phyloP scores from a whole-genome alignment of 805 yeast genomes.

The Candida schatavii region DNA sequence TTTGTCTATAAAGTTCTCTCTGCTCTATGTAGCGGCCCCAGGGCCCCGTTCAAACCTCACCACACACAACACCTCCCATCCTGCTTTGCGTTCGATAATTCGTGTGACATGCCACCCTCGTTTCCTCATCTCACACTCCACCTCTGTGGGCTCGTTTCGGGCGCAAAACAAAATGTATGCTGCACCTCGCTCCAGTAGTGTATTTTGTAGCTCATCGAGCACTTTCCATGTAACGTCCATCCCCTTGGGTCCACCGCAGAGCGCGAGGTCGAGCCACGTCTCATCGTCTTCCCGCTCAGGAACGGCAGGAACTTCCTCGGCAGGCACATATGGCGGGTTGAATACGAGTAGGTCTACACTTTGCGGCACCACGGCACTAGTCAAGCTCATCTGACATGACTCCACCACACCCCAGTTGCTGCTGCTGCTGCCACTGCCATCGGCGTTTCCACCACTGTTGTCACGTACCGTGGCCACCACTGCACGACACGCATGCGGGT shows the following conservation, averaged over 20 bases:
- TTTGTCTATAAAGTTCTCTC: no score
- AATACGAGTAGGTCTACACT: conserved; percentile 73
- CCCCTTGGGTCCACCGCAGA: conserved; percentile 86
- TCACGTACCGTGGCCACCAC: conserved; percentile 18
- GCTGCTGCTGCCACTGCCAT: no score
- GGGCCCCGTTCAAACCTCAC: conserved; percentile 52
- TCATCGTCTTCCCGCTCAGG: conserved; percentile 48
- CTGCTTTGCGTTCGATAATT: conserved; percentile 76
- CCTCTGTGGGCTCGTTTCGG: conserved; percentile 72
- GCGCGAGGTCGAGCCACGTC: conserved; percentile 84
- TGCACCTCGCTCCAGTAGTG: conserved; percentile 58
- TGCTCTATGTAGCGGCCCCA: no score
- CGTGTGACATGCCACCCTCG: conserved; percentile 52
- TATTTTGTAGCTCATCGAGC: conserved; percentile 49
- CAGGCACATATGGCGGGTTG: conserved; percentile 97
- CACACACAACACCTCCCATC: conserved; percentile 90
- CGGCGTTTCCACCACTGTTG: conserved; percentile 14
- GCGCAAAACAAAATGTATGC: conserved; percentile 94
- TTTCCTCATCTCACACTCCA: conserved; percentile 45
- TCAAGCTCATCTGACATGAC: conserved; percentile 53
- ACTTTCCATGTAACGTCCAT: conserved; percentile 79
- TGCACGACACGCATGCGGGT: conserved; percentile 68
- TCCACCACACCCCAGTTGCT: no score
- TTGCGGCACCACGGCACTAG: conserved; percentile 44
- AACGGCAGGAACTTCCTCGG: conserved; percentile 62